Evolutionary conservation across 495 filamentous ascomycete genomes (phyloP), one percentile per base, ranked within the genome.

Genomic region (Apodospora peruviana): DNA sequence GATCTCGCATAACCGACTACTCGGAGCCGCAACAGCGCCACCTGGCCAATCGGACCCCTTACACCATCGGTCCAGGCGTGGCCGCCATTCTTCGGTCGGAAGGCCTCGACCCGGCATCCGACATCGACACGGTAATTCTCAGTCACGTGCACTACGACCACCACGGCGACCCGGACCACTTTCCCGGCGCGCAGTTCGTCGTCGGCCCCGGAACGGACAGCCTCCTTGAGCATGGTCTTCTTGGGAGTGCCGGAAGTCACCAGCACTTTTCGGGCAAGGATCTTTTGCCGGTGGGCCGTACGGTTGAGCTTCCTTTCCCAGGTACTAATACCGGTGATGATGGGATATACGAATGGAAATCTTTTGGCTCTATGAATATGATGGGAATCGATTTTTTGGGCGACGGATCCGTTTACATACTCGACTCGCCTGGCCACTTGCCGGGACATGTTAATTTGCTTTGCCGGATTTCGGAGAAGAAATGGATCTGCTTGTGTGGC

Each of bases 61-160:
- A 50, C 19, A 36, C 35, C 7, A 50, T 65, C 3, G 53, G 48
- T 2, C 66, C 69, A 0, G 68, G 63, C 21, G 58, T 61, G 0
- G 55, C 53, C 1, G 57, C 42, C 3, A 55, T 53, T 17, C 52
- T 74, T 0, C 29, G 16, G 16, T 46, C 41, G 8, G 66, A 57
- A 2, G 59, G 62, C 5, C 21, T 70, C 24, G 11, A 21, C 9
- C 43, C 40, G n/a, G n/a, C n/a, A 2, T 21, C 18, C 11, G 58
- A 64, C 11, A 58, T 74, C 19, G 60, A 71, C 41, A 47, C 57
- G 14, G 68, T 75, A 2, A 55, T 73, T 25, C 48, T 73, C 8
- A 64, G 57, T 46, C 70, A 75, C 37, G 64, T 73, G 2, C 72
- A 74, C 47, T 73, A 62, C 51, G 72, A 75, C 42, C 72, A 75